A percentile compares a stretch with the other conserved stretches of the same genome.
These are phyloP conservation scores for Wickerhamomyces sp. DNA, from an alignment of 1,139 yeast species.

Conservation along the genomic window DNA sequence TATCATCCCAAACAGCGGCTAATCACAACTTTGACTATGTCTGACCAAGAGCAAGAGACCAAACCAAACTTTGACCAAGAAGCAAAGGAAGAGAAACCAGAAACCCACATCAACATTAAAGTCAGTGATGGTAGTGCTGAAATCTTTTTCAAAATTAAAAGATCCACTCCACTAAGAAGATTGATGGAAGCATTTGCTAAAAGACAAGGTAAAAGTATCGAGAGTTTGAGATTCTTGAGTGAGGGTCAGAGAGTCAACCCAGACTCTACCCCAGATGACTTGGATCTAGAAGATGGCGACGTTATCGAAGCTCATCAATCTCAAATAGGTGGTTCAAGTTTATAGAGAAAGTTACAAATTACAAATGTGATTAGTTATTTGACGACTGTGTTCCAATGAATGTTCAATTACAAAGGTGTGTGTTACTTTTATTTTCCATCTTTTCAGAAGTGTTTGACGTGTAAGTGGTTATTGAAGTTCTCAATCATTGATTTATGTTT, in stretches of 20 bases:
- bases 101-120: constrained; percentile 83
- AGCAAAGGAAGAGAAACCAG: constrained; percentile 60
- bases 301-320: constrained; percentile 98
- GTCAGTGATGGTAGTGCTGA: constrained; percentile 93
- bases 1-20: background rate
- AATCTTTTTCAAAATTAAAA: constrained; percentile 92
- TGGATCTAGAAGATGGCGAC: constrained; percentile 93
- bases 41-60: constrained; percentile 27
- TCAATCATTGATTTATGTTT: too few species aligned
- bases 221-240: constrained; percentile 79
- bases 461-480: too few species aligned
- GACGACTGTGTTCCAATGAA: too few species aligned
- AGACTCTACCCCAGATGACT: constrained; percentile 85
- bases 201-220: constrained; percentile 89
- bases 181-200: constrained; percentile 98
- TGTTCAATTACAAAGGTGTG: too few species aligned
- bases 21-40: constrained; percentile 21
- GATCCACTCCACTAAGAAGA: constrained; percentile 87
- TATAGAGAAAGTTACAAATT: background rate
- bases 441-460: too few species aligned
- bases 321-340: constrained; percentile 36
- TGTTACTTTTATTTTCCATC: too few species aligned
- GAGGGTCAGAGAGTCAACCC: constrained; percentile 91
- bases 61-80: constrained; percentile 34
- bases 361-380: too few species aligned